Percentiles rank a stretch among this genome's conserved stretches.
Evolutionary conservation across 345 rosid species (phyloP).

Genomic region (Arabidopsis suecica): DNA sequence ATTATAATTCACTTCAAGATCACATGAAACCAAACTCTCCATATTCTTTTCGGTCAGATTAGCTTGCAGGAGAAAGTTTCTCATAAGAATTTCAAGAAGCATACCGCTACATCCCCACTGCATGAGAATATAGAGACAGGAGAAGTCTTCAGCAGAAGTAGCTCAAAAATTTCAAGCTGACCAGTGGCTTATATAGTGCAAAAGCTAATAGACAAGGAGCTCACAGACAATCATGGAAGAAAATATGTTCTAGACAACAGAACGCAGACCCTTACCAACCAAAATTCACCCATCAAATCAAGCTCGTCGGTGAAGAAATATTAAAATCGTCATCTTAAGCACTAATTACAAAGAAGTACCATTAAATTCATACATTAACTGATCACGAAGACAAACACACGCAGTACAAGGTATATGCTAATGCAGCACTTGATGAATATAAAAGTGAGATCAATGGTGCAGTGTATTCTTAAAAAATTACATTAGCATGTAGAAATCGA

Average conservation of each 20-base stretch:
- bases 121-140: slow-evolving; percentile 42
- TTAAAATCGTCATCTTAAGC: background rate
- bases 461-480: slow-evolving; percentile 22
- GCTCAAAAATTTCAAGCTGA: slow-evolving; percentile 12
- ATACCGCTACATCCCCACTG: slow-evolving; percentile 92
- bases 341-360: slow-evolving; percentile 1
- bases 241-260: slow-evolving; percentile 10
- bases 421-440: slow-evolving; percentile 21
- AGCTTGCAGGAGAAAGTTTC: slow-evolving; percentile 55
- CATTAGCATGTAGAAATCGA: slow-evolving; percentile 20
- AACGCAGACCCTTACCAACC: slow-evolving; percentile 1
- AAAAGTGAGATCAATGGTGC: slow-evolving; percentile 14
- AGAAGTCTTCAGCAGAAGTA: slow-evolving; percentile 34
- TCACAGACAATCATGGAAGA: slow-evolving; percentile 26
- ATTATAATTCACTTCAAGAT: slow-evolving; percentile 81
- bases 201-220: slow-evolving; percentile 22
- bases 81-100: slow-evolving; percentile 71
- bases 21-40: slow-evolving; percentile 60
- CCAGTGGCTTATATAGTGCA: slow-evolving; percentile 21
- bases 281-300: slow-evolving; percentile 19
- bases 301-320: background rate
- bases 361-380: slow-evolving; percentile 14
- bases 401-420: slow-evolving; percentile 17
- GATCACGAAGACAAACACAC: slow-evolving; percentile 19
- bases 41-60: slow-evolving; percentile 51